A percentile compares a stretch with the other conserved stretches of the same genome.
phyloP scores from a whole-genome alignment of 345 rosid species.

The Xanthoceras sorbifolium region DNA sequence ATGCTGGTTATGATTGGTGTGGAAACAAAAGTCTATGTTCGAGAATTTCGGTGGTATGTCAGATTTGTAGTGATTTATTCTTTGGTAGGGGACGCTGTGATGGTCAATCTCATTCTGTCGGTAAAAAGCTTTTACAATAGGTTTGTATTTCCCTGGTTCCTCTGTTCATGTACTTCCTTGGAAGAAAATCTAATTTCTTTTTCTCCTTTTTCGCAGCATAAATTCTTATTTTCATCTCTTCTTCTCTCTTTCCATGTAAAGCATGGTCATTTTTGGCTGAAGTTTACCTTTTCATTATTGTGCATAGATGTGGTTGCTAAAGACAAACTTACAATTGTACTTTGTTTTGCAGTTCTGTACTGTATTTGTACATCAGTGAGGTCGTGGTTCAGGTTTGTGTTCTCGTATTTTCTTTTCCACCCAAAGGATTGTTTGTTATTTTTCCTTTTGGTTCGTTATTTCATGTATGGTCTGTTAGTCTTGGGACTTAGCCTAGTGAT shows the following conservation, averaged over 20 bases:
- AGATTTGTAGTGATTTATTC: constrained; percentile 79
- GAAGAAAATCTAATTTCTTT: background rate
- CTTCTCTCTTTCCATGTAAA: background rate
- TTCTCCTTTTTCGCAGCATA: background rate
- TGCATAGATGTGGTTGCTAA: background rate
- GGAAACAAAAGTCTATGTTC: constrained; percentile 66
- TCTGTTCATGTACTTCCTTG: background rate
- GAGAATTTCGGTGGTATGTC: constrained; percentile 81
- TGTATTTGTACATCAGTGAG: constrained; percentile 60
- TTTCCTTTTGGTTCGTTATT: background rate
- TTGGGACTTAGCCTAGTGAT: background rate
- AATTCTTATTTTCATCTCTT: background rate
- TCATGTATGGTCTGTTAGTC: background rate
- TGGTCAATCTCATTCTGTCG: constrained; percentile 69
- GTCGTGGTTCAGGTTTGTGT: constrained; percentile 71
- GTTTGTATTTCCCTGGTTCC: constrained; percentile 33
- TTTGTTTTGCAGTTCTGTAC: constrained; percentile 49
- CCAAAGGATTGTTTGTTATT: background rate
- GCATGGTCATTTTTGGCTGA: background rate
- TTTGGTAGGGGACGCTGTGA: constrained; percentile 84
- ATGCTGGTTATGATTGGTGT: constrained; percentile 65
- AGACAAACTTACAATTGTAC: constrained; percentile 30
- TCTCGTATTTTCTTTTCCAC: background rate
- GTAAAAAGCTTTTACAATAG: constrained; percentile 65
- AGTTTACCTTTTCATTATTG: background rate